Base-by-base conservation (phyloP, 106 monocot species). In the Allium cepa region DNA sequence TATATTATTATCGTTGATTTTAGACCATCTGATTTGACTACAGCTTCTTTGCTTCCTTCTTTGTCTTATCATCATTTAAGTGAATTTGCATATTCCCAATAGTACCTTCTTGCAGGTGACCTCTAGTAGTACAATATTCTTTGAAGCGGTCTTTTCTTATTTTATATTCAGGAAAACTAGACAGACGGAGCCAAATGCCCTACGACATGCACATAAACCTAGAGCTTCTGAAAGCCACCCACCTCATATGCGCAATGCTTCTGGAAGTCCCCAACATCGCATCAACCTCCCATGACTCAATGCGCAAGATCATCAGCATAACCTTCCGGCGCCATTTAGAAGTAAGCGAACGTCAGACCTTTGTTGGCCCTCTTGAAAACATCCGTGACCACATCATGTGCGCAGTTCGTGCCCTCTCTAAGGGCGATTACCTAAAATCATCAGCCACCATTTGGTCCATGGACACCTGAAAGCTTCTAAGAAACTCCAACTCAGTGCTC, bases 181-280 rank as follows among this genome's bases (percentile, higher is more conserved):
- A 97, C 72, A 88, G 86, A 69, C 60, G 86, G 63, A 76, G 88
- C 28, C 92, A 97, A 71, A 87, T 97, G 96, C 96, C 96, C 2
- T 92, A 89, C 50, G 92, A 97, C 72, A 97, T 92, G 96, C 92
- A 97, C 69, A 97, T 97, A 82, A 97, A 97, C 75, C 97, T 89
- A 53, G 97, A 92, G 76, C 92, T 97, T 11, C 80, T 97, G 0
- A 92, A 97, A 81, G 88, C 97, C 59, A 84, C 86, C 50, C 97
- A 97, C 64, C 74, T 97, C 53, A 89, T 86, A 12, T 84, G 80
- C 71, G 92, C 97, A 4, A 97, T 97, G 97, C 86, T 97, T 57
- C 80, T 97, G 3, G 97, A 97, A 73, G 97, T 97, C 49, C 92
- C 97, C 15, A 85, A 87, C 61, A 92, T 97, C 80, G 92, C 97